Percentiles rank a stretch among this genome's conserved stretches.
Conservation (phyloP, 2,329 filamentous ascomycete genomes). For the Albophoma yamanashiensis region DNA sequence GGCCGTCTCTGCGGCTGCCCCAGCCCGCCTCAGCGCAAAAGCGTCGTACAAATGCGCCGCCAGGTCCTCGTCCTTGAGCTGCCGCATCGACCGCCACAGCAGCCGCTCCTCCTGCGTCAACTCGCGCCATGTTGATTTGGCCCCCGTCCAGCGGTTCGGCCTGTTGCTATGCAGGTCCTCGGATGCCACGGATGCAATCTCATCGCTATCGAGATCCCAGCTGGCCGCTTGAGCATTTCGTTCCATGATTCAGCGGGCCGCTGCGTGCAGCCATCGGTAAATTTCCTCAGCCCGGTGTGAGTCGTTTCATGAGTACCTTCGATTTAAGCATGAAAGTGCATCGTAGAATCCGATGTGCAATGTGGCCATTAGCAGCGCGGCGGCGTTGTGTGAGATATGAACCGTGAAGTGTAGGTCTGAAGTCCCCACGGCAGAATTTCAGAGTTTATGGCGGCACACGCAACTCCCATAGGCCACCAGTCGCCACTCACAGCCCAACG, state of each 20-base stretch:
- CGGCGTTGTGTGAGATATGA: background rate
- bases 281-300: background rate
- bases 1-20: slow-evolving; percentile 13
- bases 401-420: background rate
- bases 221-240: slow-evolving; percentile 2
- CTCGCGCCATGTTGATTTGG: slow-evolving; percentile 53
- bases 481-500: background rate
- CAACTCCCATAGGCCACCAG: background rate
- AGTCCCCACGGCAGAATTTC: background rate
- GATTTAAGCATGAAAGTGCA: too few relatives aligned
- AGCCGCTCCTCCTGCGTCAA: slow-evolving; percentile 53
- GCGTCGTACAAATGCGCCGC: slow-evolving; percentile 70
- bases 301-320: background rate
- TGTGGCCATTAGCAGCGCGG: background rate
- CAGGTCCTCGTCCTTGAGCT: slow-evolving; percentile 55
- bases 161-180: slow-evolving; percentile 38
- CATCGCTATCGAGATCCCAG: slow-evolving; percentile 35
- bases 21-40: slow-evolving; percentile 49
- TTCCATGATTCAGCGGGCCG: slow-evolving; percentile 1
- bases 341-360: background rate
- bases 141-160: slow-evolving; percentile 65
- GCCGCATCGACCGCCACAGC: slow-evolving; percentile 52
- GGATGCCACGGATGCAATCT: slow-evolving; percentile 34
- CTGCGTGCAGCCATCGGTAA: background rate
- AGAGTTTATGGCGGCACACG: background rate